These are phyloP conservation scores for Acanthamoeba healyi DNA, from an alignment of 208 protist genomes.

Conservation along the genomic window DNA sequence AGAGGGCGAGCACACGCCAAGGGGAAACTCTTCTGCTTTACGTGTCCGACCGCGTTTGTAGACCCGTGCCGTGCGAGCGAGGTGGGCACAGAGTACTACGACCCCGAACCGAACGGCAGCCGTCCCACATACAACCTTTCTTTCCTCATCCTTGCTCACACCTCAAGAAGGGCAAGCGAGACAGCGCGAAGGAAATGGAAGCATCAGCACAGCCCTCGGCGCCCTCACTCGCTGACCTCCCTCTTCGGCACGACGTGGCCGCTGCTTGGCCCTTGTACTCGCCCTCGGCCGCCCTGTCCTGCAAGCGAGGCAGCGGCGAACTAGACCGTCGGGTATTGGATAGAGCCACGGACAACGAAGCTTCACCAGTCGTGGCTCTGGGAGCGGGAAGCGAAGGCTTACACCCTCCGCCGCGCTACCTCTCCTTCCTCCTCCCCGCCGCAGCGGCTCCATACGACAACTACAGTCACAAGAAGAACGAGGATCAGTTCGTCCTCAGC, in stretches of 20 bases:
- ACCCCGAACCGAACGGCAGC: background rate
- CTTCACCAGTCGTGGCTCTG: no score
- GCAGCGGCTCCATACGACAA: no score
- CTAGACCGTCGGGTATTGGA: background rate
- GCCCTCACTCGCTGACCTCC: background rate
- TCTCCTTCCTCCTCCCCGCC: no score
- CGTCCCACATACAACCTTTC: background rate
- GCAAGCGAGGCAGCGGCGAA: background rate
- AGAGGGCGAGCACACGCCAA: background rate
- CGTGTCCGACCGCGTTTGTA: background rate
- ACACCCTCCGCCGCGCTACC: no score
- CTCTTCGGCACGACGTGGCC: background rate
- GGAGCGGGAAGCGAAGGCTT: no score
- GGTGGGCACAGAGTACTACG: no score
- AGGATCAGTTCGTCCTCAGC: no score
- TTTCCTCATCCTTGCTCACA: background rate
- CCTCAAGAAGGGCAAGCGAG: background rate
- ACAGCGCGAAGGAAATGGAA: background rate
- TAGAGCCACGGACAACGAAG: no score
- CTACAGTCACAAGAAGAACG: background rate
- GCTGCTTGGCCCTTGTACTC: background rate
- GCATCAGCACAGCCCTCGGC: background rate
- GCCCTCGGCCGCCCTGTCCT: background rate
- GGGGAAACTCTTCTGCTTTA: background rate
- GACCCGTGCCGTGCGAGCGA: no score